Conservation (phyloP, 2,329 filamentous ascomycete species). For the Aspergillus sp. region DNA sequence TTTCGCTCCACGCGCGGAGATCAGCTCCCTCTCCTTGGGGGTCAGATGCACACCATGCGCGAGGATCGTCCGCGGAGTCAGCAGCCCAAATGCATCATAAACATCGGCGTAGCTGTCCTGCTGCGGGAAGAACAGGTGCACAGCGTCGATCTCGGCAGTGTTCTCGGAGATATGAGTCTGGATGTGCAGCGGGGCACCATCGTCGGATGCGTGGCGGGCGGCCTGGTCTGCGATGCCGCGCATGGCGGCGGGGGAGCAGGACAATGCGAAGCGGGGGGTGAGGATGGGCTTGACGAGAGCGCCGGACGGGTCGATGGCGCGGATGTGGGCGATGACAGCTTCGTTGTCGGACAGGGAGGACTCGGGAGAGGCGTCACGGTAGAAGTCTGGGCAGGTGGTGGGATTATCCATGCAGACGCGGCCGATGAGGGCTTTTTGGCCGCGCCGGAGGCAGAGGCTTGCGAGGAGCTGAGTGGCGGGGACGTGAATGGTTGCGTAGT, state of each 20-base stretch:
- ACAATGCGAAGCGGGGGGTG: conserved; percentile 65
- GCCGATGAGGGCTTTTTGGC: conserved; percentile 88
- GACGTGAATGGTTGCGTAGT: conserved; percentile 88
- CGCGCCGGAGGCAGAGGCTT: conserved; percentile 71
- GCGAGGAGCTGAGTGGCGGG: conserved; percentile 87
- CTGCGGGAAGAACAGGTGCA: conserved; percentile 65
- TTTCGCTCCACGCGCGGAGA: conserved; percentile 61
- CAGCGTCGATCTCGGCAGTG: conserved; percentile 66
- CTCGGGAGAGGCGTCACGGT: conserved; percentile 68
- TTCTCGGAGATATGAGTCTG: conserved; percentile 95
- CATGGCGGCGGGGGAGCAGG: conserved; percentile 56
- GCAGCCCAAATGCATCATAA: conserved; percentile 69
- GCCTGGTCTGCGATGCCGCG: conserved; percentile 62
- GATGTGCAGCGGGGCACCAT: conserved; percentile 55
- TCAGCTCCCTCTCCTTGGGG: conserved; percentile 62
- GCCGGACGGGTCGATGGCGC: conserved; percentile 61
- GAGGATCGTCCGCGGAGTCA: conserved; percentile 72
- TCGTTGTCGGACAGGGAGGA: conserved; percentile 56
- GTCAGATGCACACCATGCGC: conserved; percentile 80
- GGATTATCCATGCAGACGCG: conserved; percentile 89
- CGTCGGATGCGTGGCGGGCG: conserved; percentile 42
- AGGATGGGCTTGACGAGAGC: conserved; percentile 71
- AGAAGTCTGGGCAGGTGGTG: conserved; percentile 67
- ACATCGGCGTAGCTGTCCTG: conserved; percentile 68
- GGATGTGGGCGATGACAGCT: conserved; percentile 64